Base-by-base conservation (phyloP, 768 basidiomycete genomes). In the Suillus cothurnatus region DNA sequence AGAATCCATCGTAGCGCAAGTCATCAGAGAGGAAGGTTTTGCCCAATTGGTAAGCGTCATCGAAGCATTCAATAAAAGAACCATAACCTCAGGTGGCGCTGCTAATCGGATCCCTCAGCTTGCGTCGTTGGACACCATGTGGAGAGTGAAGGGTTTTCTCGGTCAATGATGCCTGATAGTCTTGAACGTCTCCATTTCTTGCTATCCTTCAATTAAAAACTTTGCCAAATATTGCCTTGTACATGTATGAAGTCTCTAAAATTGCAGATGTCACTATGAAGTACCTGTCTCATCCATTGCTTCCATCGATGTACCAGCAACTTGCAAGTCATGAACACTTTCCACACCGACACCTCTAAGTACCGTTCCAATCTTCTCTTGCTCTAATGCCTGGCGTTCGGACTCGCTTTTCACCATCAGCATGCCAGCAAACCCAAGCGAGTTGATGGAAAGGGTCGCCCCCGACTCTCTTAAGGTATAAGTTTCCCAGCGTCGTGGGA, bases 391-490 rank as follows among this genome's bases (percentile, higher is more conserved):
- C 63, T 88, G 86, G 59, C 94, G 74, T 77, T 96, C 94, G 23
- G 82, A 82, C 62, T 91, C 86, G 67, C 90, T 94, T 80, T 91
- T 94, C 31, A 93, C 94, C 62, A 97, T 85, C 66, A 97, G 70
- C 89, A 93, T 87, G 1, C 96, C 96, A 8, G 94, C 92, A 73
- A 91, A 97, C 17, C 93, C 96, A 57, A 97, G 82, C 53, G 96
- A 85, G 75, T 98, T 97, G 50, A 98, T 82, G 70, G 86, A 86
- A 32, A 98, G 71, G 62, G 76, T 66, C 39, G 86, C 84, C n/a
- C 86, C 85, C 3, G 85, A 85, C 59, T 80, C 81, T 61, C 76
- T 66, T 6, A 91, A 76, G 14, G 71, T 75, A 74, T 90, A 84
- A n/a, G 74, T 77, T 72, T 94, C 93, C 38, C 78, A 77, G 58